Percentiles rank a stretch among this genome's conserved stretches.
phyloP scores from a whole-genome alignment of 257 asterid genomes.

The Cruciata laevipes region DNA sequence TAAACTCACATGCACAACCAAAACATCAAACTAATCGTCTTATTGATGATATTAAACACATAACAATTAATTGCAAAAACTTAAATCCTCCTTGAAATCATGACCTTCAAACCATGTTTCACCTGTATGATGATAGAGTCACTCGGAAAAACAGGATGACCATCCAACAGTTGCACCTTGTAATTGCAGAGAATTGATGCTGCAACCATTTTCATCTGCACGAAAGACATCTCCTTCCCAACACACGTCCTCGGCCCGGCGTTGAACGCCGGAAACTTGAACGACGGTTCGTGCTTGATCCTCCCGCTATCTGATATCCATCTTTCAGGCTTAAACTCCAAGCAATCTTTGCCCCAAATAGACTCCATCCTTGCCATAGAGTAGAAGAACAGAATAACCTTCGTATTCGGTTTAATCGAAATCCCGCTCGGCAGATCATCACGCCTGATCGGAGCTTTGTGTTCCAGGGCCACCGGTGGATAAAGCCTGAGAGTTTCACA shows the following conservation, averaged over 20 bases:
- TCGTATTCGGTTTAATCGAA: neutral
- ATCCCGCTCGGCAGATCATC: slow-evolving; percentile 15
- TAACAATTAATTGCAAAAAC: no score
- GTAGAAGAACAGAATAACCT: slow-evolving; percentile 7
- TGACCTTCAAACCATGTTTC: slow-evolving; percentile 10
- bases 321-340: slow-evolving; percentile 23
- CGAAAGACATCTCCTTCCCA: no score
- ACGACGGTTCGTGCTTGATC: no score
- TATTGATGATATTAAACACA: no score
- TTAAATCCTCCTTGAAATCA: neutral
- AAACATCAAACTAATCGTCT: no score
- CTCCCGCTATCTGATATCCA: slow-evolving; percentile 15
- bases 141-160: slow-evolving; percentile 5
- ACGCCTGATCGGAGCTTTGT: neutral
- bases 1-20: no score
- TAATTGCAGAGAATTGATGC: slow-evolving; percentile 11
- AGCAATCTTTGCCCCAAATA: slow-evolving; percentile 21
- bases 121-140: neutral
- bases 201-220: no score
- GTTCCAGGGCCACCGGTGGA: no score
- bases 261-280: no score
- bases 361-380: slow-evolving; percentile 23
- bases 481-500: slow-evolving; percentile 14
- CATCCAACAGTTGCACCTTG: neutral
- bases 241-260: no score